Percentiles rank a stretch among this genome's conserved stretches.
Conservation (phyloP, 108 stramenopile genomes). For the Cyclotella atomus region DNA sequence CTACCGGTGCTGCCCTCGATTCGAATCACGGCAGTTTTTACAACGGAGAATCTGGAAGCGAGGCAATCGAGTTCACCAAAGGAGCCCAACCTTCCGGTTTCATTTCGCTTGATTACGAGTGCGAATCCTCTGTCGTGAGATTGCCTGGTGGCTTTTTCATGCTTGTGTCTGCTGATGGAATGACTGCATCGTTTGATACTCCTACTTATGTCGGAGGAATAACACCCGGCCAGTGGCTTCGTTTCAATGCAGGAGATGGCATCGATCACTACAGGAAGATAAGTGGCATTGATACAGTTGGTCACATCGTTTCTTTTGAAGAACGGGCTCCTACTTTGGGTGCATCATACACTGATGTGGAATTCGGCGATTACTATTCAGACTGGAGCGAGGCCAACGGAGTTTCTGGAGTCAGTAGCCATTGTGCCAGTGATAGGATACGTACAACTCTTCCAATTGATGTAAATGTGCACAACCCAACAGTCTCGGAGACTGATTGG, state of each 20-base stretch:
- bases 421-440: conserved; percentile 45
- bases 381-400: conserved; percentile 64
- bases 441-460: conserved; percentile 47
- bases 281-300: conserved; percentile 22
- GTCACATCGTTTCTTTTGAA: conserved; percentile 21
- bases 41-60: conserved; percentile 30
- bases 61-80: conserved; percentile 45
- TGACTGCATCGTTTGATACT: conserved; percentile 44
- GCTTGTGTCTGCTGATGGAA: conserved; percentile 39
- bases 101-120: conserved; percentile 72
- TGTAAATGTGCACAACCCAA: conserved; percentile 27
- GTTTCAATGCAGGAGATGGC: conserved; percentile 52
- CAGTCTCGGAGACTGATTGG: conserved; percentile 45
- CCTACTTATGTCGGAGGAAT: conserved; percentile 21
- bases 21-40: conserved; percentile 51
- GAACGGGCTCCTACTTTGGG: conserved; percentile 32
- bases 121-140: conserved; percentile 52
- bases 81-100: conserved; percentile 76
- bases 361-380: conserved; percentile 73
- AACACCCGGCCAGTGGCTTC: conserved; percentile 36
- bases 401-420: conserved; percentile 56
- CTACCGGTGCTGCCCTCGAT: conserved; percentile 40
- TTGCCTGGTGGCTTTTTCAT: conserved; percentile 33
- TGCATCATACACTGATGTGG: conserved; percentile 59
- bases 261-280: conserved; percentile 52